Evolutionary conservation across 208 protist species (phyloP), one percentile per base, ranked within the genome.

Genomic region (Sergeia podlipaevii): DNA sequence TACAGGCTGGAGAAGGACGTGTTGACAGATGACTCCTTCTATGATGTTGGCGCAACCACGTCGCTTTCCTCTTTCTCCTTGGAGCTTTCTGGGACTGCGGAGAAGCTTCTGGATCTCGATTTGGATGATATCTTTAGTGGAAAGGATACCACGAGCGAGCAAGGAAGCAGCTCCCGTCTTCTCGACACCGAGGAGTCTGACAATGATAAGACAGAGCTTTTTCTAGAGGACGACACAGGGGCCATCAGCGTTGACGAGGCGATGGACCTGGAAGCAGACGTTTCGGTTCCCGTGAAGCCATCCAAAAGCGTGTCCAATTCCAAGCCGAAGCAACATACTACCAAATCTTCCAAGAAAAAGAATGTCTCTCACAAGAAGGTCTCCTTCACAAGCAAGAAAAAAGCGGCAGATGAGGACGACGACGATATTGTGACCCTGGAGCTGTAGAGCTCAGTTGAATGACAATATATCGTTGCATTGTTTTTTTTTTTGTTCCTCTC

Each of bases 101-200:
- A 61, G 21, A 18, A 45, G 13, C 59, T 68, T 13, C 51, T 93
- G 49, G 80, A 93, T 18, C 60, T 89, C 8, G 62, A 89, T 45
- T 85, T 93, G 47, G 85, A 93, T 60, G 81, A 88, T 29, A 84
- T 90, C 41, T 88, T 93, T 46, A 70, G 69, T 10, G 23, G n/a
- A n/a, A n/a, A n/a, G n/a, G n/a, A n/a, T n/a, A n/a, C n/a, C n/a
- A n/a, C n/a, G n/a, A n/a, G n/a, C n/a, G n/a, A n/a, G n/a, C n/a
- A n/a, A n/a, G n/a, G n/a, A n/a, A n/a, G n/a, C n/a, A n/a, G n/a
- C n/a, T n/a, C n/a, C n/a, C n/a, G n/a, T n/a, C n/a, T n/a, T n/a
- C n/a, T n/a, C n/a, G n/a, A n/a, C n/a, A n/a, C n/a, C n/a, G n/a
- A n/a, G n/a, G n/a, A n/a, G n/a, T n/a, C n/a, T n/a, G n/a, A n/a